Evolutionary conservation across 345 rosid species (phyloP).

Genomic region (Heritiera littoralis): DNA sequence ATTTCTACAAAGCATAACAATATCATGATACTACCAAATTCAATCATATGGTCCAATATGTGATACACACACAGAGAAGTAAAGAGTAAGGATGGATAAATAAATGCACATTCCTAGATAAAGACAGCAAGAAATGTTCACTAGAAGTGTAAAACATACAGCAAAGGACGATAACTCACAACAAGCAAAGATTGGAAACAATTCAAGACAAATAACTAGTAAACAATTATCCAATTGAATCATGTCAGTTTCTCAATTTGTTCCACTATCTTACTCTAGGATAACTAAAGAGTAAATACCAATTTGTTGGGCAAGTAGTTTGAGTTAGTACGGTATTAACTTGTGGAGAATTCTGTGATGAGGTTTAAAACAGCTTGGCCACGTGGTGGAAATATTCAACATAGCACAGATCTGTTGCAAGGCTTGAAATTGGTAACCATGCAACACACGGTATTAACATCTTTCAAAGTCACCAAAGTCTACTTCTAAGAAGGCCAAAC

Average conservation of each 20-base stretch:
- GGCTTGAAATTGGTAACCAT: neutral
- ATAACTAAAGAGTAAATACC: neutral
- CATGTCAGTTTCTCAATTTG: neutral
- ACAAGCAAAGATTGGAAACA: neutral
- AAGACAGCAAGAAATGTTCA: slow-evolving; percentile 5
- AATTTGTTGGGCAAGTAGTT: neutral
- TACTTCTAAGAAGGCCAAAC: neutral
- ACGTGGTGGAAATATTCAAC: neutral
- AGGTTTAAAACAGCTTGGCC: neutral
- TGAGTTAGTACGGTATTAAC: neutral
- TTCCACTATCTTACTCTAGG: neutral
- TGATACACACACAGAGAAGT: neutral
- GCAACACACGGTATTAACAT: neutral
- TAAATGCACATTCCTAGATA: neutral
- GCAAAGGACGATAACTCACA: neutral
- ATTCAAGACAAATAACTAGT: neutral
- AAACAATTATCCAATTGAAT: neutral
- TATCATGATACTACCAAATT: neutral
- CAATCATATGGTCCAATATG: neutral
- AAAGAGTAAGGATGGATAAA: neutral
- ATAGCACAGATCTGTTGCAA: neutral
- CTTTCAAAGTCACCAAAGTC: neutral
- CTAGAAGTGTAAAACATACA: neutral
- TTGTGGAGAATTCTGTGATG: neutral
- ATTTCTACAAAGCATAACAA: neutral